Evolutionary conservation across 2,329 filamentous ascomycete genomes (phyloP), one percentile per base, ranked within the genome.

Genomic region (Neonectria coccinea): DNA sequence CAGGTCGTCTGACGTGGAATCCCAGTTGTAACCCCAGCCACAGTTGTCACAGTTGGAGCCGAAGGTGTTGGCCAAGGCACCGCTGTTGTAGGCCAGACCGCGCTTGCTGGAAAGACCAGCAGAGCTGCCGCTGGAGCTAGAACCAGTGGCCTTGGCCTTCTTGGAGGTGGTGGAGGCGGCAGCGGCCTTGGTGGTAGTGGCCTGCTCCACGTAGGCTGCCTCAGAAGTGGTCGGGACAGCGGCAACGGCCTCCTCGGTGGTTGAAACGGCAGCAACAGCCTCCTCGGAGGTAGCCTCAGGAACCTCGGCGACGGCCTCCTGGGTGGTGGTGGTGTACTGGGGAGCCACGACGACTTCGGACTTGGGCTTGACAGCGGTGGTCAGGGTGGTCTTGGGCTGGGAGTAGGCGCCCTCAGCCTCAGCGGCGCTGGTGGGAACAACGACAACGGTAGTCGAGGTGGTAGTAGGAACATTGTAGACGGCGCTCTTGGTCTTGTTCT

Each of bases 11-110:
- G 81, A 72, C 11, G 67, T 67, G 51, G 84, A 83, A 48, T 79
- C 88, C 91, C 91, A 93, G 85, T 92, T 92, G 84, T 91, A 91
- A 52, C 80, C 84, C 88, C 90, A 92, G 44, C 79, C 78, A 73
- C 87, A 83, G 60, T 71, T 68, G 64, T 84, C 75, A 69, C 77
- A 79, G 41, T 52, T 54, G 41, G 41, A 65, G 66, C 78, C 77
- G 76, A 92, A 89, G 67, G 78, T 72, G 59, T 81, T 78, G 75
- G 85, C 84, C 39, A 90, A 80, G 29, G 69, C 71, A 59, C 83
- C 83, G 33, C 87, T 80, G 78, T 92, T 92, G 85, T 89, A 93
- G 55, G 87, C 87, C 54, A 92, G 78, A 78, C 91, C 91, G 75
- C 89, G 89, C 87, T 91, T 91, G 60, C 50, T 25, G 72, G 73